Evolutionary conservation across 176 grass and related monocot species (phyloP).

Genomic region (Elaeis guineensis): DNA sequence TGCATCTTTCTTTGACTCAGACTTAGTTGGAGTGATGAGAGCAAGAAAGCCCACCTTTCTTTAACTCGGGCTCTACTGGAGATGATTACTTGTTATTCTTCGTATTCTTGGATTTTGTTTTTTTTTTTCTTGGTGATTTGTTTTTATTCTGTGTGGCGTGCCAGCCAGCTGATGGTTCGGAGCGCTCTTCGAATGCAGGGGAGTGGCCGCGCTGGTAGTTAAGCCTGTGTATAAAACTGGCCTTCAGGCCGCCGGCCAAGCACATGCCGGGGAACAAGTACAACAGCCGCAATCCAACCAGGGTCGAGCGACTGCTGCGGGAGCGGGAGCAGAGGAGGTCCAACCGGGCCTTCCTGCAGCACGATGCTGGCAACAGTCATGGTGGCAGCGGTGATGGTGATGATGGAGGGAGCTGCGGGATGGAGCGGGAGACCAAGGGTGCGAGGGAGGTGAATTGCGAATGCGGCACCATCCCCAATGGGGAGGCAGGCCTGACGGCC

Average conservation of each 20-base stretch:
- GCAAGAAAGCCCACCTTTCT: background rate
- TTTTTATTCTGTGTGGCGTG: background rate
- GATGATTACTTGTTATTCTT: background rate
- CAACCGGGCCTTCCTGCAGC: background rate
- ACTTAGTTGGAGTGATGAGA: too few relatives aligned
- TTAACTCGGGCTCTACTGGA: background rate
- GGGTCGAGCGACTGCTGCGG: background rate
- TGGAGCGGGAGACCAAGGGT: background rate
- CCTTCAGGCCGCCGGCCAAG: background rate
- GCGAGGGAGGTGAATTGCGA: background rate
- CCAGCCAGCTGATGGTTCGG: background rate
- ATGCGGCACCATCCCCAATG: background rate
- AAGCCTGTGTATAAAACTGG: background rate
- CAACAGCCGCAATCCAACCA: background rate
- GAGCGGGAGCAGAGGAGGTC: background rate
- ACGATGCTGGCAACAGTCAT: background rate
- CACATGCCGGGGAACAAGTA: conserved; percentile 2
- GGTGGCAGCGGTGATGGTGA: background rate
- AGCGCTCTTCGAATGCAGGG: conserved; percentile 5
- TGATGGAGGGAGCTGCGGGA: background rate
- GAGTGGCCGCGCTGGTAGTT: background rate
- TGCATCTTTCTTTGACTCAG: background rate
- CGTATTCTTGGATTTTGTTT: background rate
- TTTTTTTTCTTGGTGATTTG: background rate
- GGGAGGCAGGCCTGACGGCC: background rate